A percentile compares a stretch with the other conserved stretches of the same genome.
Evolutionary conservation across 306 rosid genomes (phyloP).

Genomic region (Vicia faba): DNA sequence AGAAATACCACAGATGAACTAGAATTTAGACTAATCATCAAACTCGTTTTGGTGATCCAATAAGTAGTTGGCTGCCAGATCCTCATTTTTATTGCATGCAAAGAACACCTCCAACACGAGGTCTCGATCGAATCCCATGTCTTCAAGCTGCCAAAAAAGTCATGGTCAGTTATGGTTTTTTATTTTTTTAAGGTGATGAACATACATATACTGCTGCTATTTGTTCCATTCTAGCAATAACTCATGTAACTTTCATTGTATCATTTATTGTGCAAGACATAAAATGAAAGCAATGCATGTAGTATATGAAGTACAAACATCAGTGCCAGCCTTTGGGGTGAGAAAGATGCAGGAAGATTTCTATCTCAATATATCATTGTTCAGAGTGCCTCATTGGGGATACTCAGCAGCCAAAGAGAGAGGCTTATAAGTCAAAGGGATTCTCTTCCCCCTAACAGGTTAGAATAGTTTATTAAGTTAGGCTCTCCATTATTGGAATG

Average conservation of each 20-base stretch:
- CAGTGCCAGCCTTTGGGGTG: neutral
- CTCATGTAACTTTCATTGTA: neutral
- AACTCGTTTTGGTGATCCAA: slow-evolving; percentile 79
- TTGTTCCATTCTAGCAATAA: slow-evolving; percentile 16
- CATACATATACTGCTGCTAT: slow-evolving; percentile 10
- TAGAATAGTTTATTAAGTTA: neutral
- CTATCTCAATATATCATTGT: neutral
- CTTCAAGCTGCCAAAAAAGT: slow-evolving; percentile 63
- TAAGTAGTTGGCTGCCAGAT: slow-evolving; percentile 82
- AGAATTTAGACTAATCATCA: slow-evolving; percentile 49
- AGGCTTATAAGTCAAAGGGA: neutral
- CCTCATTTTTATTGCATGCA: slow-evolving; percentile 84
- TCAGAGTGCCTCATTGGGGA: neutral
- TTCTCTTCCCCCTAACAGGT: neutral
- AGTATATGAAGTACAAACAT: slow-evolving; percentile 5
- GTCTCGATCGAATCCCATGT: slow-evolving; percentile 81
- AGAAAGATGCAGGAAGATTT: slow-evolving; percentile 2
- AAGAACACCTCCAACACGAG: slow-evolving; percentile 77
- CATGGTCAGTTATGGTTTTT: slow-evolving; percentile 7
- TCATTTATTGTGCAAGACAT: neutral
- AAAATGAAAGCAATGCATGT: slow-evolving; percentile 7
- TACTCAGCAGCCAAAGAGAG: neutral
- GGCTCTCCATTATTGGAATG: slow-evolving; percentile 8
- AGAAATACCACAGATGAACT: slow-evolving; percentile 7
- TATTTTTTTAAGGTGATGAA: neutral